These are phyloP conservation scores for Podaxis pistillaris DNA, from an alignment of 768 basidiomycete species.

Conservation along the genomic window DNA sequence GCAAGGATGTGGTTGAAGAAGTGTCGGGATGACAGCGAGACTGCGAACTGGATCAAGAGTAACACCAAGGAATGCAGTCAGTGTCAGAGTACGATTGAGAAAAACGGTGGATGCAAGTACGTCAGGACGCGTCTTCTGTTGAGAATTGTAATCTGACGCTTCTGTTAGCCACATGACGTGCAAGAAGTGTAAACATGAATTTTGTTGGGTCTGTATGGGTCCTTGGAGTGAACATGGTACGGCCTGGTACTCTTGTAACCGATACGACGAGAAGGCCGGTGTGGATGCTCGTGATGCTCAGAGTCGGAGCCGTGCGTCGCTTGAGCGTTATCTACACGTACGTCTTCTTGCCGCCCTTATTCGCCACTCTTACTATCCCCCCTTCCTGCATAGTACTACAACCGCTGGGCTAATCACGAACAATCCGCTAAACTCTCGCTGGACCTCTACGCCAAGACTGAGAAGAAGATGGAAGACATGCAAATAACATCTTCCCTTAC, in stretches of 20 bases:
- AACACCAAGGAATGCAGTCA: constrained; percentile 98
- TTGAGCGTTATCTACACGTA: constrained; percentile 96
- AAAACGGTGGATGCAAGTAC: constrained; percentile 99
- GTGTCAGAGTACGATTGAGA: constrained; percentile 98
- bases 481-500: constrained; percentile 88
- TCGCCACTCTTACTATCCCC: constrained; percentile 6
- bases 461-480: constrained; percentile 99
- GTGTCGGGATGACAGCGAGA: constrained; percentile 96
- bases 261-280: constrained; percentile 91
- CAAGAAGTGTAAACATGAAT: constrained; percentile 98
- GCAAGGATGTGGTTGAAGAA: constrained; percentile 96
- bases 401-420: constrained; percentile 99
- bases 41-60: constrained; percentile 99
- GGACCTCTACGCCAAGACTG: constrained; percentile 90
- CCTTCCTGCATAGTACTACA: constrained; percentile 78
- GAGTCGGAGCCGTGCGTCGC: constrained; percentile 81
- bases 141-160: constrained; percentile 14
- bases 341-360: constrained; percentile 27
- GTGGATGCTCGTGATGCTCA: constrained; percentile 90
- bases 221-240: constrained; percentile 98
- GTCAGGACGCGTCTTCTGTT: constrained; percentile 32
- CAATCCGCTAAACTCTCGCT: constrained; percentile 96
- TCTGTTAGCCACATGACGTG: constrained; percentile 93
- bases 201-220: constrained; percentile 99
- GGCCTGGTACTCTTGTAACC: constrained; percentile 96